Percentiles rank a stretch among this genome's conserved stretches.
Conservation (phyloP, 1,284 basidiomycete genomes). For the Ganoderma lingzhi region DNA sequence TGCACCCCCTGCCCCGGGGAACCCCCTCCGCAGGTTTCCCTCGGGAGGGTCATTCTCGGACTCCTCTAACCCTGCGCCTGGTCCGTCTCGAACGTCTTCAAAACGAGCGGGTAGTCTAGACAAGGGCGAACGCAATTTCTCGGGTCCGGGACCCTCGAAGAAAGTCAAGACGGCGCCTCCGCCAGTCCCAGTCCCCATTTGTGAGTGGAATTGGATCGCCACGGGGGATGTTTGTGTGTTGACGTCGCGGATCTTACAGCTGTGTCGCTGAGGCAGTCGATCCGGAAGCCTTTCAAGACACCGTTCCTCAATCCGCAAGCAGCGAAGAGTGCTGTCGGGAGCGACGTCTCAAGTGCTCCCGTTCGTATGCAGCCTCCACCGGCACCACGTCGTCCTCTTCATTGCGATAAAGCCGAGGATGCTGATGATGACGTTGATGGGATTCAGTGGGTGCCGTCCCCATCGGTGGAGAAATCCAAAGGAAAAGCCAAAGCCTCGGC, state of each 20-base stretch:
- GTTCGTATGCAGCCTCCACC: neutral
- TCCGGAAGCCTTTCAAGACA: conserved; percentile 46
- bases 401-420: neutral
- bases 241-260: conserved; percentile 38
- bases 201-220: conserved; percentile 44
- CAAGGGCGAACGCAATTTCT: neutral
- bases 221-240: neutral
- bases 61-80: neutral
- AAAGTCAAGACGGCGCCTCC: conserved; percentile 23
- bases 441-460: neutral
- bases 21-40: neutral
- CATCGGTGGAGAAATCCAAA: neutral
- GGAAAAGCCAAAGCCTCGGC: neutral
- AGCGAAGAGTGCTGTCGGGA: conserved; percentile 15
- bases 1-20: neutral
- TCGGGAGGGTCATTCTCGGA: neutral
- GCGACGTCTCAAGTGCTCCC: conserved; percentile 12
- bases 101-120: conserved; percentile 14
- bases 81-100: neutral
- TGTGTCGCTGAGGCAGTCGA: conserved; percentile 63
- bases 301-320: conserved; percentile 26
- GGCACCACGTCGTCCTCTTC: neutral
- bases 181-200: conserved; percentile 24
- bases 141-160: conserved; percentile 13
- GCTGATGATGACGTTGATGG: neutral